These are phyloP conservation scores for Hyaloperonospora arabidopsidis DNA, from an alignment of 352 stramenopile species.

Conservation along the genomic window DNA sequence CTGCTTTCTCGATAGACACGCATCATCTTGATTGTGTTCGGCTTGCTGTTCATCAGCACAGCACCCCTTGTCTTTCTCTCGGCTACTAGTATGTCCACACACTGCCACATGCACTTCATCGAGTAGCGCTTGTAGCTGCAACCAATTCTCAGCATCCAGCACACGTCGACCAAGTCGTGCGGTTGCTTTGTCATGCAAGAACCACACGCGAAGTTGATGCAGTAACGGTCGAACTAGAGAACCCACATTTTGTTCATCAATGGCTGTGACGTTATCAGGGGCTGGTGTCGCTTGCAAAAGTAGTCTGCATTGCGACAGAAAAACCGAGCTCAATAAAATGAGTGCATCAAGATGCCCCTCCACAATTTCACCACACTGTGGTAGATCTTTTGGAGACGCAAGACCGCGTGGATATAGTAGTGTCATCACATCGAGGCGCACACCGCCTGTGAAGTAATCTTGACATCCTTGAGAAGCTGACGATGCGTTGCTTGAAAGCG, in stretches of 20 bases:
- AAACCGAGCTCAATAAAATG: conserved; percentile 34
- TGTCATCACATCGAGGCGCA: conserved; percentile 23
- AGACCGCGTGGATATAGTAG: conserved; percentile 39
- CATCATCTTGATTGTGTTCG: conserved; percentile 3
- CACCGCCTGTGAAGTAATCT: not conserved
- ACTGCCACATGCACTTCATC: conserved; percentile 14
- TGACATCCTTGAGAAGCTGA: not conserved
- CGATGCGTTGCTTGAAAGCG: not conserved
- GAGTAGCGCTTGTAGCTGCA: conserved; percentile 15
- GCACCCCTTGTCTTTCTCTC: not conserved
- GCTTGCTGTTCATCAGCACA: not conserved
- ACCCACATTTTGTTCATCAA: not conserved
- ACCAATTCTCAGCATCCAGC: conserved; percentile 16
- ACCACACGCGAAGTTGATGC: conserved; percentile 10
- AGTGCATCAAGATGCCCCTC: conserved; percentile 41
- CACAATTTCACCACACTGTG: conserved; percentile 39
- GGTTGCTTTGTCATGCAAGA: conserved; percentile 12
- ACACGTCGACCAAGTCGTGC: conserved; percentile 8
- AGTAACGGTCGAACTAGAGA: conserved; percentile 11
- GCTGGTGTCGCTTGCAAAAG: conserved; percentile 2
- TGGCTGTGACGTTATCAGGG: not conserved
- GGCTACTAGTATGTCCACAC: not conserved
- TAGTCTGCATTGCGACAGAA: conserved; percentile 41
- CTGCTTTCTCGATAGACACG: conserved; percentile 14
- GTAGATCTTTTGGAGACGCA: conserved; percentile 17